These are phyloP conservation scores for Russula dissimulans DNA, from an alignment of 768 basidiomycete genomes.

Conservation along the genomic window DNA sequence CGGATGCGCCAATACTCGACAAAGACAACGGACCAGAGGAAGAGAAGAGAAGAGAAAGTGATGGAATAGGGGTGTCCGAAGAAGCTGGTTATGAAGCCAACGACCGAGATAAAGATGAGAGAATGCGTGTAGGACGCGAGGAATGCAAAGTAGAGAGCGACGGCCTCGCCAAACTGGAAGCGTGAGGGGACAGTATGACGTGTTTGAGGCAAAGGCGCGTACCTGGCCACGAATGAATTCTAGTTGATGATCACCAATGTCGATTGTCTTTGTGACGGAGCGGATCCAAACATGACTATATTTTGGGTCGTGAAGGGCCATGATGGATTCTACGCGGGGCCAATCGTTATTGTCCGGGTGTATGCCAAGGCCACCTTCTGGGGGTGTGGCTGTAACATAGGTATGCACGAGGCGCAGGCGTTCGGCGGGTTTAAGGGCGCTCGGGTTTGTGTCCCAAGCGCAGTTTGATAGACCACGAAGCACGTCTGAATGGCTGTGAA, in stretches of 20 bases:
- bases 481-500: conserved; percentile 60
- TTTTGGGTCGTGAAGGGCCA: conserved; percentile 74
- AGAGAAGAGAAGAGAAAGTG: conserved; percentile 62
- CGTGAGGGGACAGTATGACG: conserved; percentile 7
- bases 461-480: conserved; percentile 61
- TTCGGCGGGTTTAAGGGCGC: conserved; percentile 57
- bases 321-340: conserved; percentile 72
- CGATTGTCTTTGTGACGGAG: conserved; percentile 45
- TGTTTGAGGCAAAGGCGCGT: conserved; percentile 18
- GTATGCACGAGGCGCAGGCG: conserved; percentile 70
- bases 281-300: conserved; percentile 77
- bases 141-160: conserved; percentile 87
- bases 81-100: conserved; percentile 64
- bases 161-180: conserved; percentile 61
- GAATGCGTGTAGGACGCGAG: conserved; percentile 75
- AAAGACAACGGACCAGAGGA: conserved; percentile 79
- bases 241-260: conserved; percentile 46
- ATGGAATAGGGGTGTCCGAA: conserved; percentile 67
- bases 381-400: conserved; percentile 56
- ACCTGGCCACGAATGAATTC: conserved; percentile 67
- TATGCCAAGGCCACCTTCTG: conserved; percentile 82
- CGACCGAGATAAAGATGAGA: conserved; percentile 62
- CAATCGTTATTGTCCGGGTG: conserved; percentile 62
- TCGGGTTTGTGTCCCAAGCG: conserved; percentile 33
- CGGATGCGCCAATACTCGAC: conserved; percentile 90